Percentiles rank a stretch among this genome's conserved stretches.
phyloP scores from a whole-genome alignment of 73 alveolate species.

The Tetrahymena borealis region DNA sequence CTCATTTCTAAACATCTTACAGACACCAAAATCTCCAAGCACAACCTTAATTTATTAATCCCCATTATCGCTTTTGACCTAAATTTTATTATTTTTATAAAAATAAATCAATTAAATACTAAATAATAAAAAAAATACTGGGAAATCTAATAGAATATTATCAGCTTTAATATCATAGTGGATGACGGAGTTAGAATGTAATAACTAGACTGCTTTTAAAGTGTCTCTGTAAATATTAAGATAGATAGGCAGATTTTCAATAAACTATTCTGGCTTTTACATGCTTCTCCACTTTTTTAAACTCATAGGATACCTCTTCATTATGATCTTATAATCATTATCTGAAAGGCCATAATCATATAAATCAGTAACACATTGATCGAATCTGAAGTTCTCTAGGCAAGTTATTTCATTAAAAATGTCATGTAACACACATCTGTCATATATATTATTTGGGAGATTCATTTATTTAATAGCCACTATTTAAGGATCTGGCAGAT shows the following conservation, averaged over 20 bases:
- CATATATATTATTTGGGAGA: constrained; percentile 84
- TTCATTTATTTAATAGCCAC: constrained; percentile 94
- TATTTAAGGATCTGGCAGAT: constrained; percentile 77
- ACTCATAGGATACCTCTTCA: constrained; percentile 88
- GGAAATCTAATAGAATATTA: constrained; percentile 81
- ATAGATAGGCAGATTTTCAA: constrained; percentile 81
- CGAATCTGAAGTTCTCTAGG: constrained; percentile 86
- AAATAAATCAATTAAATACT: constrained; percentile 30
- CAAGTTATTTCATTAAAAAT: constrained; percentile 95
- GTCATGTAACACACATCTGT: constrained; percentile 92
- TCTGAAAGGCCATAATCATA: constrained; percentile 95
- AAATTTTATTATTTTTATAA: constrained; percentile 28
- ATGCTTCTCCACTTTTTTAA: constrained; percentile 90
- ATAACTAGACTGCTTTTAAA: constrained; percentile 75
- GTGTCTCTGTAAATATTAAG: constrained; percentile 86
- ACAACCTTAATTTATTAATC: constrained; percentile 64
- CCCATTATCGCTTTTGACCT: constrained; percentile 10
- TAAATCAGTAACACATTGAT: constrained; percentile 89
- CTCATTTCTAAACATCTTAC: constrained; percentile 90
- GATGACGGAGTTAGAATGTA: constrained; percentile 86
- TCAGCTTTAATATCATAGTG: constrained; percentile 98
- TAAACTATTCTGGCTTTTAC: constrained; percentile 54
- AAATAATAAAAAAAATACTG: neutral
- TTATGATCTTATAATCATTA: constrained; percentile 85
- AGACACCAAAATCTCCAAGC: constrained; percentile 95